These are phyloP conservation scores for Fusarium algeriense DNA, from an alignment of 2,329 filamentous ascomycete genomes.

Conservation along the genomic window DNA sequence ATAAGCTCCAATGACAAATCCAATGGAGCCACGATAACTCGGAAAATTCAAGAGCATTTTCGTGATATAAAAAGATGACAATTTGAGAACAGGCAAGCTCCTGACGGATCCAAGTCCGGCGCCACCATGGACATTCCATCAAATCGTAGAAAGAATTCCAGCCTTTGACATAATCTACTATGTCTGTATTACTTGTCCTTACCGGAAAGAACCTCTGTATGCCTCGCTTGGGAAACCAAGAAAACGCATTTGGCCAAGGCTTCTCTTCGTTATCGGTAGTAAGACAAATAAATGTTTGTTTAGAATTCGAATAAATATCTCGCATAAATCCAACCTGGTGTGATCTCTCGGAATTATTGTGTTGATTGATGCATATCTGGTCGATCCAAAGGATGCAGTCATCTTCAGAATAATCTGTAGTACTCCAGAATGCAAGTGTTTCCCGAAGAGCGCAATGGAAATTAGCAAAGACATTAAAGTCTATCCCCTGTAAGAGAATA, in stretches of 20 bases:
- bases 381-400: background rate
- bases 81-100: background rate
- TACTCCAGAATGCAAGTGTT: background rate
- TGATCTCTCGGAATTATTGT: background rate
- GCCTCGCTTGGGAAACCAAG: background rate
- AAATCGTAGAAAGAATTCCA: background rate
- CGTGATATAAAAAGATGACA: background rate
- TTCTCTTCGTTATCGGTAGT: fast-evolving
- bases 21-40: background rate
- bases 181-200: too few relatives aligned
- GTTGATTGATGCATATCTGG: background rate
- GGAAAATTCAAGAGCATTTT: fast-evolving
- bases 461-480: background rate
- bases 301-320: background rate
- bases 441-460: background rate
- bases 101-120: background rate
- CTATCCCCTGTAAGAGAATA: background rate
- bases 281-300: background rate
- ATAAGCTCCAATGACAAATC: background rate
- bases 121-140: background rate
- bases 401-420: background rate
- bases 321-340: background rate
- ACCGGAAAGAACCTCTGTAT: background rate
- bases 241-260: background rate
- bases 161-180: background rate